Percentiles rank a stretch among this genome's conserved stretches.
These are phyloP conservation scores for Arthrobotrys megalospora DNA, from an alignment of 2,329 filamentous ascomycete genomes.

Conservation along the genomic window DNA sequence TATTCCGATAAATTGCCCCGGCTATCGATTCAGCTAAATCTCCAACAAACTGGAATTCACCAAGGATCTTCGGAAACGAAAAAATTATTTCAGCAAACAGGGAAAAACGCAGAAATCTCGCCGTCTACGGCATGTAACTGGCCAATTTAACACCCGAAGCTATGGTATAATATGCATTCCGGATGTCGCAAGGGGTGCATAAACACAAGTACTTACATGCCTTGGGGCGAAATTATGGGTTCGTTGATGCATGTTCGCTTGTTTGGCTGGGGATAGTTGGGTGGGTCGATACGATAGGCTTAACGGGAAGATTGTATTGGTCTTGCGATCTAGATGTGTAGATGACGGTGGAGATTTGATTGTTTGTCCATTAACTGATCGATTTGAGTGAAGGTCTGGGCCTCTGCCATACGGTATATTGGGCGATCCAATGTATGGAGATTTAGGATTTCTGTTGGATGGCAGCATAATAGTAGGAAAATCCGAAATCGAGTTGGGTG, in stretches of 20 bases:
- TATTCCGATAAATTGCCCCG: no score
- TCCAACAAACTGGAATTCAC: no score
- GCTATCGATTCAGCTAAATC: no score
- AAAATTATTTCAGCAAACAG: neutral
- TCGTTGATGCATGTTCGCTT: neutral
- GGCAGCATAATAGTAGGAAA: no score
- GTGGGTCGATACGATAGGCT: neutral
- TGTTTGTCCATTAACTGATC: neutral
- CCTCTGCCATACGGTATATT: no score
- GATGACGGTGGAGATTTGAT: neutral
- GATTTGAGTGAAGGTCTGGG: neutral
- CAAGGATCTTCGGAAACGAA: neutral
- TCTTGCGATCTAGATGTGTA: neutral
- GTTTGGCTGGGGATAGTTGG: neutral
- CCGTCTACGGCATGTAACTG: no score
- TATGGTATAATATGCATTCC: slow-evolving; percentile 33
- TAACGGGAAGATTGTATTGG: neutral
- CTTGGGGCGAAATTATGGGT: neutral
- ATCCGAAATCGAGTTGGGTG: no score
- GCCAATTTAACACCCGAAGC: neutral
- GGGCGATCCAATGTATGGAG: no score
- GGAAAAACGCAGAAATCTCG: neutral
- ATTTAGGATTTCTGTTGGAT: neutral
- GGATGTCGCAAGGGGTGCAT: slow-evolving; percentile 38
- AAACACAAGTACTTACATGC: neutral